These are phyloP conservation scores for Spergularia marina DNA, from an alignment of 148 eudicot genomes.

Conservation along the genomic window DNA sequence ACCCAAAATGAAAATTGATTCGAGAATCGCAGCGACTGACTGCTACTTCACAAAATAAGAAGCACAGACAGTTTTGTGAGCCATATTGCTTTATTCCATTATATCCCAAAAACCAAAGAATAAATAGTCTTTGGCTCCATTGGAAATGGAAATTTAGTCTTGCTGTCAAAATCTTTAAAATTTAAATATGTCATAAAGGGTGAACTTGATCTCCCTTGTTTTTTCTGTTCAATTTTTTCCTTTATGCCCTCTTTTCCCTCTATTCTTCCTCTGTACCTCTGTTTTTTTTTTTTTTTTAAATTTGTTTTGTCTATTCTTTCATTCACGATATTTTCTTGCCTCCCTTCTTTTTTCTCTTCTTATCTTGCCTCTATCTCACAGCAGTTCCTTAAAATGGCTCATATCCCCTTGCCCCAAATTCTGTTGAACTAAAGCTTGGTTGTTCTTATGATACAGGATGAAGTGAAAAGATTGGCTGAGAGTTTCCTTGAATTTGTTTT, in stretches of 20 bases:
- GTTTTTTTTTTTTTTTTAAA: neutral
- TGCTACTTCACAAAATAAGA: no score
- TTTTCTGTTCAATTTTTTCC: neutral
- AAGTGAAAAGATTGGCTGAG: slow-evolving; percentile 42
- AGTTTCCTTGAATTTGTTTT: slow-evolving; percentile 65
- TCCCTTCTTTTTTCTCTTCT: neutral
- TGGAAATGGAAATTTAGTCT: no score
- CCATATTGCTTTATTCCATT: no score
- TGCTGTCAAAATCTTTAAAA: no score
- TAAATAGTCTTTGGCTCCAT: no score
- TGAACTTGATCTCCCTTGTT: neutral
- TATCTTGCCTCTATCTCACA: neutral
- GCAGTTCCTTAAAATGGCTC: neutral
- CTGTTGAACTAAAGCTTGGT: slow-evolving; percentile 8
- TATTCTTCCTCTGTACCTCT: no score
- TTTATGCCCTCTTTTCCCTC: neutral
- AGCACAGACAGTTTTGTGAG: no score
- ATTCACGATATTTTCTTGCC: neutral
- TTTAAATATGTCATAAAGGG: neutral
- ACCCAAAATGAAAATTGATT: no score
- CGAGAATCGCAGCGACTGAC: no score
- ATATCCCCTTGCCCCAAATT: neutral
- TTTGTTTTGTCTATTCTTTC: no score
- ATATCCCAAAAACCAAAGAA: no score
- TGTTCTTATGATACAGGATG: slow-evolving; percentile 50